Evolutionary conservation across 1,284 basidiomycete genomes (phyloP).

Genomic region (Butyriboletus appendiculatus): DNA sequence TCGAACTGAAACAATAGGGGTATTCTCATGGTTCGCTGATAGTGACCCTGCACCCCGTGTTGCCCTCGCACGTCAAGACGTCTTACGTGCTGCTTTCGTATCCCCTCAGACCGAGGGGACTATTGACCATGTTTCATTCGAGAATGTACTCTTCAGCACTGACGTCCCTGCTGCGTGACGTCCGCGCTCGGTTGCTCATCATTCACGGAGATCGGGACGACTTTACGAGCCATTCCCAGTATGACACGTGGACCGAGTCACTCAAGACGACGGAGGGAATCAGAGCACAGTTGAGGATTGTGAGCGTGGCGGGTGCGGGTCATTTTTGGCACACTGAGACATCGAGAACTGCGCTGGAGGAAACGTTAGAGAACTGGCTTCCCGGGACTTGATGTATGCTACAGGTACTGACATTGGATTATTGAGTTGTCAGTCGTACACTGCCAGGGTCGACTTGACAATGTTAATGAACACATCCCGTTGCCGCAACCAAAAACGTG

Average conservation of each 20-base stretch:
- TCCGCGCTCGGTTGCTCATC: constrained; percentile 54
- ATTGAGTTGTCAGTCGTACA: neutral
- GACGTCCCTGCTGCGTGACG: constrained; percentile 46
- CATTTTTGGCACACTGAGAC: constrained; percentile 47
- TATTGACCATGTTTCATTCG: constrained; percentile 69
- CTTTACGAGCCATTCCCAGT: constrained; percentile 60
- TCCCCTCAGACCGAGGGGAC: constrained; percentile 65
- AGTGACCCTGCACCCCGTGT: constrained; percentile 59
- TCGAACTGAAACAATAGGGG: constrained; percentile 47
- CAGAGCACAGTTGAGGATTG: constrained; percentile 25
- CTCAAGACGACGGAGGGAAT: constrained; percentile 35
- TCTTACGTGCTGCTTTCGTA: constrained; percentile 76
- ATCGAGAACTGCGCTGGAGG: constrained; percentile 21
- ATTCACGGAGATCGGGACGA: constrained; percentile 72
- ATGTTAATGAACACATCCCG: neutral
- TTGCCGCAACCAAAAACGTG: constrained; percentile 20
- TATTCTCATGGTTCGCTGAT: constrained; percentile 82
- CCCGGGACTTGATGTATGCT: neutral
- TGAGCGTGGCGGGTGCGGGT: constrained; percentile 41
- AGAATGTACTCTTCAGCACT: constrained; percentile 53
- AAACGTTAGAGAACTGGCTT: constrained; percentile 26
- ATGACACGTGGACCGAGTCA: constrained; percentile 53
- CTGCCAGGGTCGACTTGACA: constrained; percentile 12
- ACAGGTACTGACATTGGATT: neutral
- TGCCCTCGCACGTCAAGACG: constrained; percentile 48